Conservation (phyloP, 495 filamentous ascomycete species). For the Podospora tetraspora region DNA sequence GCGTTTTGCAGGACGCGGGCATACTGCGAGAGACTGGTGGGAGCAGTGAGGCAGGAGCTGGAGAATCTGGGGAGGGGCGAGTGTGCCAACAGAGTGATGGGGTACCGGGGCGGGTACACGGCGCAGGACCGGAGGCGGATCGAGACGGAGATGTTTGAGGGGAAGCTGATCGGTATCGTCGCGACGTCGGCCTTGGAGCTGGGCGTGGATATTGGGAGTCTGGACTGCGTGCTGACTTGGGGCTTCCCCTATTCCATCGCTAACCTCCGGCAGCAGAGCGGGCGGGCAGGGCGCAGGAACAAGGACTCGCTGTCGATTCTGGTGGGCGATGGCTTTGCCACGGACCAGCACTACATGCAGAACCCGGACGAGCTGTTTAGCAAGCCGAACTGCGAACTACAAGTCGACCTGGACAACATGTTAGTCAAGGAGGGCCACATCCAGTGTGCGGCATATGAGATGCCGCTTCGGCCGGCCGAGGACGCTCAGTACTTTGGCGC, state of each 20-base stretch:
- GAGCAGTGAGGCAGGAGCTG: conserved; percentile 74
- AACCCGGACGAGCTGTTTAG: conserved; percentile 97
- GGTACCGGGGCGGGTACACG: conserved; percentile 93
- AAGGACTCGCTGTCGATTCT: conserved; percentile 90
- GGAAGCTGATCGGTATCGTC: conserved; percentile 86
- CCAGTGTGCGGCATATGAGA: conserved; percentile 92
- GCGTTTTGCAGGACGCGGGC: conserved; percentile 86
- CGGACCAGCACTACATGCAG: conserved; percentile 94
- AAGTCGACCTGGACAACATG: conserved; percentile 86
- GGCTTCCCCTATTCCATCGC: conserved; percentile 95
- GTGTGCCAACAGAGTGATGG: conserved; percentile 77
- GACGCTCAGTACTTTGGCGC: conserved; percentile 77
- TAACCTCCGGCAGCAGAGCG: conserved; percentile 91
- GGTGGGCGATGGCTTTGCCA: conserved; percentile 85
- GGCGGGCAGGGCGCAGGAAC: conserved; percentile 85
- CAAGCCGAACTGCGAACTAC: conserved; percentile 79
- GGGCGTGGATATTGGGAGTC: conserved; percentile 89
- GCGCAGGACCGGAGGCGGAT: conserved; percentile 87
- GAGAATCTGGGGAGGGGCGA: conserved; percentile 64
- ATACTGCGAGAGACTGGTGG: conserved; percentile 79
- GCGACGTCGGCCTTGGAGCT: conserved; percentile 91
- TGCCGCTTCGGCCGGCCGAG: conserved; percentile 74
- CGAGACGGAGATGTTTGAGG: conserved; percentile 96
- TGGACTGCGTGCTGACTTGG: conserved; percentile 90
- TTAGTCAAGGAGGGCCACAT: conserved; percentile 89